These are phyloP conservation scores for Musa beccarii DNA, from an alignment of 176 grass and related monocot genomes.

Conservation along the genomic window DNA sequence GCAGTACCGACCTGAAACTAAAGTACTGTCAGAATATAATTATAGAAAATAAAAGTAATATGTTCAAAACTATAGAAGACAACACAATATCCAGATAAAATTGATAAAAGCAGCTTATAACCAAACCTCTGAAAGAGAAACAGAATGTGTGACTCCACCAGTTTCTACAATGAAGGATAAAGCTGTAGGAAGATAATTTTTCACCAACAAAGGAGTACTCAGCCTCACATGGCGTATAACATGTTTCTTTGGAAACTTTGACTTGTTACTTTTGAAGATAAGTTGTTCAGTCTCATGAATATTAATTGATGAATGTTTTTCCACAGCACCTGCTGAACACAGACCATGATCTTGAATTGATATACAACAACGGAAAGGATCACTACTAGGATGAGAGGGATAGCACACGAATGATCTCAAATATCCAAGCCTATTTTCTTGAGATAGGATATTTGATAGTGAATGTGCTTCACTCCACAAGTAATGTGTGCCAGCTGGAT, in stretches of 20 bases:
- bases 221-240: conserved; percentile 75
- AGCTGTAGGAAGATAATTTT: conserved; percentile 74
- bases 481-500: conserved; percentile 74
- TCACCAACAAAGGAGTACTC: conserved; percentile 72
- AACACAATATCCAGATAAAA: conserved; percentile 19
- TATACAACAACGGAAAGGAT: conserved; percentile 92
- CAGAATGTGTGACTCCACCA: conserved; percentile 46
- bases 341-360: conserved; percentile 78
- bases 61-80: not conserved
- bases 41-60: conserved; percentile 14
- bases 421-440: conserved; percentile 74
- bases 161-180: conserved; percentile 79
- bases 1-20: conserved; percentile 53
- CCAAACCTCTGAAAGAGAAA: conserved; percentile 71
- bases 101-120: conserved; percentile 16
- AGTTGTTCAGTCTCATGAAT: conserved; percentile 29
- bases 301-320: conserved; percentile 31
- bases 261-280: conserved; percentile 23
- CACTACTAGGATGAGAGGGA: conserved; percentile 77
- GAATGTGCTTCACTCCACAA: conserved; percentile 82
- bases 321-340: conserved; percentile 32
- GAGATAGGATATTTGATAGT: conserved; percentile 78
- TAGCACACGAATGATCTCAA: conserved; percentile 97
- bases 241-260: conserved; percentile 41
- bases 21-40: conserved; percentile 32